These are phyloP conservation scores for Casuarina glauca DNA, from an alignment of 306 rosid genomes.

Conservation along the genomic window DNA sequence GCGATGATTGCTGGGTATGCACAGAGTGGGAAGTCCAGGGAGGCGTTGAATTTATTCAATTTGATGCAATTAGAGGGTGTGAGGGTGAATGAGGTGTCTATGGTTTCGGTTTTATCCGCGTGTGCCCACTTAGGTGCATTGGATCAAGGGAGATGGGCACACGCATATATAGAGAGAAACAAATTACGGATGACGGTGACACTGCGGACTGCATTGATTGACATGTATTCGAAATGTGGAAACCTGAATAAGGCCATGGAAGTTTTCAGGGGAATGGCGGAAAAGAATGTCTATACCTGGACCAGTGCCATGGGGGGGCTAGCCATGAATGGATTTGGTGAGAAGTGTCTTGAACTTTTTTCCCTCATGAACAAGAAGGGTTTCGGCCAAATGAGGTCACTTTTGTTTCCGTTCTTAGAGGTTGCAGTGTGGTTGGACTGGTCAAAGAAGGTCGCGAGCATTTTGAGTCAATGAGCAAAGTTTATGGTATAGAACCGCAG, in stretches of 20 bases:
- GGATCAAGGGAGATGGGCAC: constrained; percentile 69
- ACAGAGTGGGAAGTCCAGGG: constrained; percentile 49
- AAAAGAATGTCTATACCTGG: constrained; percentile 65
- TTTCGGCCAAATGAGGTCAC: constrained; percentile 51
- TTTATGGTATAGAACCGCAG: constrained; percentile 49
- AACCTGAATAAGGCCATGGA: constrained; percentile 58
- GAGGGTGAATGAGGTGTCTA: constrained; percentile 53
- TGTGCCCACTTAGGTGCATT: constrained; percentile 58
- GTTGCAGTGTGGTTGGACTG: constrained; percentile 59
- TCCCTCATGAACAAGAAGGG: constrained; percentile 44
- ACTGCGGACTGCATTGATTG: constrained; percentile 55
- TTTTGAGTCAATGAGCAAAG: constrained; percentile 51
- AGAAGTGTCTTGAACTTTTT: constrained; percentile 49
- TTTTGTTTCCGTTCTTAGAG: constrained; percentile 50
- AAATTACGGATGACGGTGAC: constrained; percentile 44
- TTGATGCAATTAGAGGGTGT: constrained; percentile 62
- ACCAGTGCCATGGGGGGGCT: constrained; percentile 59
- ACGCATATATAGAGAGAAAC: constrained; percentile 53
- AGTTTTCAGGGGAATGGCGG: constrained; percentile 55
- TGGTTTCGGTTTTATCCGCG: constrained; percentile 56
- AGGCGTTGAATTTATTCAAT: constrained; percentile 49
- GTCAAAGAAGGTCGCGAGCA: constrained; percentile 51
- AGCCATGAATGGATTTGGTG: constrained; percentile 63
- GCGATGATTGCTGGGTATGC: constrained; percentile 62
- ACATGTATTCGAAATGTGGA: constrained; percentile 72